phyloP scores from a whole-genome alignment of 371 early-diverging fungal species.

The Vavraia culicis region DNA sequence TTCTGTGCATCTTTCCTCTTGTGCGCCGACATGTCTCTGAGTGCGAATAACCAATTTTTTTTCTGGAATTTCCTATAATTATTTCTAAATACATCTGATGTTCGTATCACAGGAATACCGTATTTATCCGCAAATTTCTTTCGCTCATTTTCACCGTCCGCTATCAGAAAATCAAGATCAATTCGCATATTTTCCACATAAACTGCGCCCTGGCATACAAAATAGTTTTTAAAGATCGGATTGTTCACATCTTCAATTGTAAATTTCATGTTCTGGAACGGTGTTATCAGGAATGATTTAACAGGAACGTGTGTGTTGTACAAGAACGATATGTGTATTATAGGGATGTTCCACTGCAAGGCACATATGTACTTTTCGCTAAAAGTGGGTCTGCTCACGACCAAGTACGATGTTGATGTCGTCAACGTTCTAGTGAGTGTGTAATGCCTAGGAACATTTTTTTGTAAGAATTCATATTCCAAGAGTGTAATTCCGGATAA shows the following conservation, averaged over 20 bases:
- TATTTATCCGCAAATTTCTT: slow-evolving; percentile 27
- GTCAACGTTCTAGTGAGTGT: too few species aligned
- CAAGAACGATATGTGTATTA: slow-evolving; percentile 19
- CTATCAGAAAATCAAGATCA: slow-evolving; percentile 29
- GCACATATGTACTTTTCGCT: slow-evolving; percentile 38
- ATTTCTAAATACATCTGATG: slow-evolving; percentile 23
- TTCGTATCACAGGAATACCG: slow-evolving; percentile 31
- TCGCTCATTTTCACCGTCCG: slow-evolving; percentile 5
- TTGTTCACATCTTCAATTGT: slow-evolving; percentile 20
- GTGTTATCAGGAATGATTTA: slow-evolving; percentile 8
- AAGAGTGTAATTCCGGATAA: too few species aligned
- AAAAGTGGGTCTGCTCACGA: slow-evolving; percentile 30
- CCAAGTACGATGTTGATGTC: slow-evolving; percentile 21
- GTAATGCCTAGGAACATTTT: too few species aligned
- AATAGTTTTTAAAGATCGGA: slow-evolving; percentile 34
- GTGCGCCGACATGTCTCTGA: too few species aligned
- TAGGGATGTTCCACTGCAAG: slow-evolving; percentile 23
- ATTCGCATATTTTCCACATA: slow-evolving; percentile 20
- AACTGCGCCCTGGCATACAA: slow-evolving; percentile 16
- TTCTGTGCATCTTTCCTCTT: too few species aligned
- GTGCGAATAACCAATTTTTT: slow-evolving; percentile 1
- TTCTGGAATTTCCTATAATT: slow-evolving; percentile 11
- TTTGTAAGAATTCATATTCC: too few species aligned
- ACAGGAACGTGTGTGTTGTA: slow-evolving; percentile 7
- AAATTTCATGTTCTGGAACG: slow-evolving; percentile 29